Base-by-base conservation (phyloP, 148 eudicot genomes). In the Oxyria digyna region DNA sequence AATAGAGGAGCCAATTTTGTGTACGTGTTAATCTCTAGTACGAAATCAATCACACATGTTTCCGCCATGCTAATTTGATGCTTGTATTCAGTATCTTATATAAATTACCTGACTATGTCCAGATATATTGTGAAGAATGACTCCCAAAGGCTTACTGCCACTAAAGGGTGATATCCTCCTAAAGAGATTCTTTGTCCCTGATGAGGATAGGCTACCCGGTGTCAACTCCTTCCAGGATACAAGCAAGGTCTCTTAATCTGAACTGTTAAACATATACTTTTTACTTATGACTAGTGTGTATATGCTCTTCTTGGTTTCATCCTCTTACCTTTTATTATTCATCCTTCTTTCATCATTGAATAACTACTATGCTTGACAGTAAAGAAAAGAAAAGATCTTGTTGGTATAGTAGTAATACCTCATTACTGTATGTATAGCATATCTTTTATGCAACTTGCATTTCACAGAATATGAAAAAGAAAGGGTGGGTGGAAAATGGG, bases 161-260 rank as follows among this genome's bases (percentile, higher is more conserved):
- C 98, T 0, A 92, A 92, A 75, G 76, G 98, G 94, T 70, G 98
- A 92, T 80, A 87, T 92, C 63, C 69, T 89, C 68, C 46, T 92
- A 21, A 83, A 83, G 73, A 79, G 73, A 32, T 94, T 89, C 43
- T 93, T 93, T 82, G 98, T 93, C 49, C 85, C 91, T 50, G 96
- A 93, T 62, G 85, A 85, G 46, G 96, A 89, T 70, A 84, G 85
- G 72, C 81, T 93, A 71, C 87, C 95, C 1, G 91, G 96, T 71
- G 89, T 93, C 67, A 87, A 83, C 68, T 93, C 98, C 76, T 93
- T 93, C 77, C 84, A 89, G 74, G 98, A 93, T 72, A 89, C 94
- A 43, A 89, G 69, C 81, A 87, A 89, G 94, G 98, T 93, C 83
- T 45, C 52, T 26, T 29, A 42, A 13, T 1, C 15, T 23, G 62